phyloP scores from a whole-genome alignment of 2,329 filamentous ascomycete genomes.

The Sarocladium oryzae region DNA sequence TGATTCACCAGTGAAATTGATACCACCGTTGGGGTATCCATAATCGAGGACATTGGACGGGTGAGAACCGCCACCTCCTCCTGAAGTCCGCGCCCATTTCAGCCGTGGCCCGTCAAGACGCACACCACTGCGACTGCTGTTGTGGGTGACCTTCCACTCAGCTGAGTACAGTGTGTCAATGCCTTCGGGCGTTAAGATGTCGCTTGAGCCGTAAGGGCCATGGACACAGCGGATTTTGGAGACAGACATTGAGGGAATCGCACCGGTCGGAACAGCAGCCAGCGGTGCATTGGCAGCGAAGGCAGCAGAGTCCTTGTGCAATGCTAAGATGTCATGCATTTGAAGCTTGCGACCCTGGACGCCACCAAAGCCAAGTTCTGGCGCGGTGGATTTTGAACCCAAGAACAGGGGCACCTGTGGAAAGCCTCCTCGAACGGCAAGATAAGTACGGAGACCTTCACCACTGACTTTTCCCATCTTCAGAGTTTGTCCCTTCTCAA shows the following conservation, averaged over 20 bases:
- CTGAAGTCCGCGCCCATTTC: constrained; percentile 51
- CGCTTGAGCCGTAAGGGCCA: constrained; percentile 25
- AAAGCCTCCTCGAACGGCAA: constrained; percentile 41
- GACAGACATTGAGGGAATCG: constrained; percentile 12
- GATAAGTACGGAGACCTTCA: constrained; percentile 49
- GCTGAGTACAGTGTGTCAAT: constrained; percentile 51
- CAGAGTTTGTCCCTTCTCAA: constrained; percentile 39
- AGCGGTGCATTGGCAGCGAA: neutral
- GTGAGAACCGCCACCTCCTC: constrained; percentile 57
- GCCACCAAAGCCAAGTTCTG: constrained; percentile 50
- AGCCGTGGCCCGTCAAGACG: constrained; percentile 52
- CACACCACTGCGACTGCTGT: constrained; percentile 53
- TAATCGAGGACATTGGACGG: constrained; percentile 40
- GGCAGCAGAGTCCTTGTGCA: constrained; percentile 3
- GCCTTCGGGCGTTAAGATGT: constrained; percentile 34
- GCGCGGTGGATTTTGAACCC: constrained; percentile 52
- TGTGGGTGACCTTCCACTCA: constrained; percentile 55
- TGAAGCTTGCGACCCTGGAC: constrained; percentile 39
- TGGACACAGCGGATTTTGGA: constrained; percentile 20
- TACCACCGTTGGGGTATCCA: constrained; percentile 46
- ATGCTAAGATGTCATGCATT: constrained; percentile 13
- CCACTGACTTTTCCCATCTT: constrained; percentile 46
- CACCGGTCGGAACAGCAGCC: constrained; percentile 6
- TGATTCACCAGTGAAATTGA: constrained; percentile 58
- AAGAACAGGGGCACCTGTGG: constrained; percentile 47